Evolutionary conservation across 2,329 filamentous ascomycete species (phyloP).

Genomic region (Aurifilum marmelostoma): DNA sequence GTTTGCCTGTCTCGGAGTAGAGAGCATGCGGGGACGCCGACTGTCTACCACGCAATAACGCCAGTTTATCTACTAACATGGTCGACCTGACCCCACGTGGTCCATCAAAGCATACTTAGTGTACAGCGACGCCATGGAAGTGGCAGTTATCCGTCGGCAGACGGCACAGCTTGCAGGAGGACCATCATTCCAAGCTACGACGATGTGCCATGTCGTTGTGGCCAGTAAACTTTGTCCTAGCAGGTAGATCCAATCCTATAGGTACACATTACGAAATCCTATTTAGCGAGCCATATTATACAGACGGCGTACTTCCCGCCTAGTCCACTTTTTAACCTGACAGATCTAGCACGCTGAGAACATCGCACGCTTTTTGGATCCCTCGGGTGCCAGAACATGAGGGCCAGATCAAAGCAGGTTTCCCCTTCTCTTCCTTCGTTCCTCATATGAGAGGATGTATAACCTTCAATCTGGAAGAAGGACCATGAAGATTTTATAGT

Average conservation of each 20-base stretch:
- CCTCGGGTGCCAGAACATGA: neutral
- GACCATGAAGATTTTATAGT: conserved; percentile 7
- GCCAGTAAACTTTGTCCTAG: neutral
- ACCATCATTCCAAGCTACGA: neutral
- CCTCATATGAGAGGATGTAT: neutral
- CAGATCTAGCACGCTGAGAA: neutral
- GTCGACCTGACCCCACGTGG: neutral
- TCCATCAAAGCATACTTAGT: neutral
- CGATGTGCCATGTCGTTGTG: neutral
- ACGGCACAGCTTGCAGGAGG: neutral
- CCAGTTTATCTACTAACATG: neutral
- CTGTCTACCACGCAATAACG: neutral
- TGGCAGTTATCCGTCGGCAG: neutral
- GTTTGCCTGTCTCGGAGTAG: neutral
- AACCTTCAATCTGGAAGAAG: neutral
- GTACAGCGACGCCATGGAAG: neutral
- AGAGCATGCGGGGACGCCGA: neutral
- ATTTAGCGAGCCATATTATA: neutral
- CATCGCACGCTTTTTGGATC: neutral
- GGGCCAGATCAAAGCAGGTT: neutral
- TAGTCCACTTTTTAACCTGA: too few species aligned
- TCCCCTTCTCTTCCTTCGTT: neutral
- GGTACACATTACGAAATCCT: neutral
- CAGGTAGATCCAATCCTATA: neutral
- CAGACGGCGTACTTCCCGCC: neutral